Conservation (phyloP, 73 alveolate species). For the Halteria grandinella region DNA sequence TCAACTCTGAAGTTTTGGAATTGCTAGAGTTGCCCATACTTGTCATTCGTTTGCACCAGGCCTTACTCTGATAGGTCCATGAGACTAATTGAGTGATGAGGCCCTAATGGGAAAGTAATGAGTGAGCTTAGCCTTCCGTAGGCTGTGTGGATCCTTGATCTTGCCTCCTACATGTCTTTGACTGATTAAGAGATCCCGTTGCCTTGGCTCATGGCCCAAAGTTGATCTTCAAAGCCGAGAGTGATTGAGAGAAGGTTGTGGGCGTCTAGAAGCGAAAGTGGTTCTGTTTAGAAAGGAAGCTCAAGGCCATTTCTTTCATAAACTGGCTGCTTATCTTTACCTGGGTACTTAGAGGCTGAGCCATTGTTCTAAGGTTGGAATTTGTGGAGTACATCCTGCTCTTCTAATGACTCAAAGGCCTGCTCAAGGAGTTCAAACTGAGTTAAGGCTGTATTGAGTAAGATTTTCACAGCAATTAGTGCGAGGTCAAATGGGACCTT, state of each 20-base stretch:
- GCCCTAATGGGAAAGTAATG: constrained; percentile 18
- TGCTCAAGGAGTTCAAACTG: constrained; percentile 22
- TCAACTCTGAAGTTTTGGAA: constrained; percentile 42
- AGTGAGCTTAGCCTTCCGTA: constrained; percentile 52
- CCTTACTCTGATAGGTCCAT: constrained; percentile 38
- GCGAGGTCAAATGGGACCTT: constrained; percentile 5
- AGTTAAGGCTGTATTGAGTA: constrained; percentile 7
- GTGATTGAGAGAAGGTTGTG: constrained; percentile 16
- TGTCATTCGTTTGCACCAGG: constrained; percentile 12
- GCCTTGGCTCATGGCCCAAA: constrained; percentile 45
- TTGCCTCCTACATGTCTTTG: neutral
- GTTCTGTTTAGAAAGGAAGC: neutral
- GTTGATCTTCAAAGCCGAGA: constrained; percentile 45
- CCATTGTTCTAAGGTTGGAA: neutral
- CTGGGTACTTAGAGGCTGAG: neutral
- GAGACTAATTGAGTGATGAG: neutral
- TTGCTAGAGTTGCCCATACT: constrained; percentile 6
- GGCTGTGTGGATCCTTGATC: constrained; percentile 45
- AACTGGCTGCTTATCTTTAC: too few species aligned
- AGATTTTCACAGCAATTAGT: neutral
- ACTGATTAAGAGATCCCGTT: neutral
- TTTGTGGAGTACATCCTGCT: neutral
- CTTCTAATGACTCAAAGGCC: neutral
- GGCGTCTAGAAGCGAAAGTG: constrained; percentile 2
- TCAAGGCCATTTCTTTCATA: constrained; percentile 22